A percentile compares a stretch with the other conserved stretches of the same genome.
phyloP scores from a whole-genome alignment of 306 rosid species.

The Trifolium dubium region DNA sequence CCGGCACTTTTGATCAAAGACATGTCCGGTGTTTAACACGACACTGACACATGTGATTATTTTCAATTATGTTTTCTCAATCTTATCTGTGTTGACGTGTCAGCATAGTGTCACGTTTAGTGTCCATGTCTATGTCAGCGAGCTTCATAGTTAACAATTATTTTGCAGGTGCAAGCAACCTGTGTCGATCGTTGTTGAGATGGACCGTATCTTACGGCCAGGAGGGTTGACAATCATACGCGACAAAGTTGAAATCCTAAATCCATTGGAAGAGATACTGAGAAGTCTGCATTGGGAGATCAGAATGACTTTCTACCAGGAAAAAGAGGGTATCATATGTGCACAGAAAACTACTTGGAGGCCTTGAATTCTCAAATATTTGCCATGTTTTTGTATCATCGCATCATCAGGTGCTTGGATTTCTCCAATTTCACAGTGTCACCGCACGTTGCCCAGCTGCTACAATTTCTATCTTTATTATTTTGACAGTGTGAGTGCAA shows the following conservation, averaged over 20 bases:
- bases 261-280: conserved; percentile 74
- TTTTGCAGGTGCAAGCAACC: conserved; percentile 85
- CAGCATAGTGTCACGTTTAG: too few species aligned
- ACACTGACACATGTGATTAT: too few species aligned
- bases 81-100: too few species aligned
- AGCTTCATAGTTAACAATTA: background rate
- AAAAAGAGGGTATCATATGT: conserved; percentile 81
- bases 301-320: conserved; percentile 72
- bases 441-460: too few species aligned
- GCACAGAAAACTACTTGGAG: conserved; percentile 86
- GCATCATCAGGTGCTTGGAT: background rate
- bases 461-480: too few species aligned
- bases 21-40: too few species aligned
- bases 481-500: too few species aligned
- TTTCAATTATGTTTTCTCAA: too few species aligned
- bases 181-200: conserved; percentile 79
- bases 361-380: conserved; percentile 52
- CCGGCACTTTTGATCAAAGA: too few species aligned
- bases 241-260: conserved; percentile 78
- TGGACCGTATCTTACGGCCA: conserved; percentile 87
- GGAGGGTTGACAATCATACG: conserved; percentile 96
- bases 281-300: conserved; percentile 83
- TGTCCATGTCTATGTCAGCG: too few species aligned
- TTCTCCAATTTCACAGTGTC: too few species aligned
- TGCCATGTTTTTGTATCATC: conserved; percentile 26